Evolutionary conservation across 176 grass and related monocot species (phyloP).

Genomic region (Oryza nivara): DNA sequence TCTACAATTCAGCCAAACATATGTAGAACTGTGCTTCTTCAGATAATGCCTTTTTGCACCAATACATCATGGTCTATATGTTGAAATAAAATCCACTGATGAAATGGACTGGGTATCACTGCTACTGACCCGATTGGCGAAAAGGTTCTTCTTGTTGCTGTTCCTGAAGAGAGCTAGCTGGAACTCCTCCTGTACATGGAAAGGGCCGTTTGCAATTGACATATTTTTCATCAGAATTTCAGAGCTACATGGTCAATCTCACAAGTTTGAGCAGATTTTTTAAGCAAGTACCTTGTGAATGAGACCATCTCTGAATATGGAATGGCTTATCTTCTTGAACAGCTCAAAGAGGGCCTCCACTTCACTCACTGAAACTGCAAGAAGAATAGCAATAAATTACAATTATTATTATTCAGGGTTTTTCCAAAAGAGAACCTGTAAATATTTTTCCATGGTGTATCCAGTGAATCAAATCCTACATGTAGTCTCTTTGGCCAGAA

Average conservation of each 20-base stretch:
- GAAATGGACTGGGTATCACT: not conserved
- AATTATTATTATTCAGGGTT: not conserved
- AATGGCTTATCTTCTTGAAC: slow-evolving; percentile 82
- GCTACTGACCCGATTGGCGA: slow-evolving; percentile 61
- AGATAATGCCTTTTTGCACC: not conserved
- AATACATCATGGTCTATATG: not conserved
- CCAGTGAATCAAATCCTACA: slow-evolving; percentile 50
- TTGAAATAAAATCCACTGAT: not conserved
- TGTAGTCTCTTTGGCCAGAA: slow-evolving; percentile 66
- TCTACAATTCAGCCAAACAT: not conserved
- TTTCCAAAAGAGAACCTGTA: not conserved
- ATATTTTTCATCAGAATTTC: not conserved
- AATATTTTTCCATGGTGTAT: not conserved
- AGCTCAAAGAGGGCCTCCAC: slow-evolving; percentile 85
- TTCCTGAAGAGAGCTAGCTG: slow-evolving; percentile 86
- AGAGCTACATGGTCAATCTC: not conserved
- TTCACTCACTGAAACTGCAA: slow-evolving; percentile 72
- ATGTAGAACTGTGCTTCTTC: not conserved
- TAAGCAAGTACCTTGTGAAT: slow-evolving; percentile 70
- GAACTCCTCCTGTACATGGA: slow-evolving; percentile 69
- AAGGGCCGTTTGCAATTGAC: not conserved
- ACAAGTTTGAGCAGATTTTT: not conserved
- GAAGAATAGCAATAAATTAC: not conserved
- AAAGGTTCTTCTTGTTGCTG: slow-evolving; percentile 65
- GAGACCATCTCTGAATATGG: slow-evolving; percentile 67